Evolutionary conservation across 345 rosid genomes (phyloP).

Genomic region (Heritiera littoralis): DNA sequence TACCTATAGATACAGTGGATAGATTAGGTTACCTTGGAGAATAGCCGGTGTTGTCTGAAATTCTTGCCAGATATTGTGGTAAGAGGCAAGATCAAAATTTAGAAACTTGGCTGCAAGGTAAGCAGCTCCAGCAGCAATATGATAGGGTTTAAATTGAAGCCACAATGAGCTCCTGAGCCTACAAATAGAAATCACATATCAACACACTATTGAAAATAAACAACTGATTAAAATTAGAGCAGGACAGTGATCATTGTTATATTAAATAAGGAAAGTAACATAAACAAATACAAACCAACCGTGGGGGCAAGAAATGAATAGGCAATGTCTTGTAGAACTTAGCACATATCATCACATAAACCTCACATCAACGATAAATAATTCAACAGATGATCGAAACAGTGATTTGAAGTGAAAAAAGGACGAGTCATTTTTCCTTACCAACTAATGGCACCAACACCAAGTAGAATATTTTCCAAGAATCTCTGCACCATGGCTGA

Average conservation of each 20-base stretch:
- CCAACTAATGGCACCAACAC: conserved; percentile 69
- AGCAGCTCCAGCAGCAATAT: conserved; percentile 85
- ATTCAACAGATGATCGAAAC: conserved; percentile 22
- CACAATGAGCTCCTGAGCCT: conserved; percentile 82
- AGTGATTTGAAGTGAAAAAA: conserved; percentile 30
- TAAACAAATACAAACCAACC: conserved; percentile 26
- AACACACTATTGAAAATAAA: conserved; percentile 5
- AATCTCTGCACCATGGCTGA: conserved; percentile 69
- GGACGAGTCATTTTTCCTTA: conserved; percentile 57
- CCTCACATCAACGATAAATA: conserved; percentile 27
- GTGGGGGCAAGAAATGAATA: neutral
- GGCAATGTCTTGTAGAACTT: conserved; percentile 30
- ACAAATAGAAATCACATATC: conserved; percentile 28
- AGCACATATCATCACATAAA: conserved; percentile 30
- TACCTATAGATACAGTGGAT: neutral
- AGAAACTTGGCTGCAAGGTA: conserved; percentile 68
- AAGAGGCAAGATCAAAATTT: conserved; percentile 51
- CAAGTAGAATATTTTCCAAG: conserved; percentile 71
- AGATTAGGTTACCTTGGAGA: conserved; percentile 53
- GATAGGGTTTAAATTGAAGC: conserved; percentile 81
- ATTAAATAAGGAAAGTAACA: conserved; percentile 13
- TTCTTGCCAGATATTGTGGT: conserved; percentile 67
- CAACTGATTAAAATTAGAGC: neutral
- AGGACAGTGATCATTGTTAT: neutral
- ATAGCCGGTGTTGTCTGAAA: conserved; percentile 62